Conservation (phyloP, 2,329 filamentous ascomycete genomes). For the Ascochyta rabiei region DNA sequence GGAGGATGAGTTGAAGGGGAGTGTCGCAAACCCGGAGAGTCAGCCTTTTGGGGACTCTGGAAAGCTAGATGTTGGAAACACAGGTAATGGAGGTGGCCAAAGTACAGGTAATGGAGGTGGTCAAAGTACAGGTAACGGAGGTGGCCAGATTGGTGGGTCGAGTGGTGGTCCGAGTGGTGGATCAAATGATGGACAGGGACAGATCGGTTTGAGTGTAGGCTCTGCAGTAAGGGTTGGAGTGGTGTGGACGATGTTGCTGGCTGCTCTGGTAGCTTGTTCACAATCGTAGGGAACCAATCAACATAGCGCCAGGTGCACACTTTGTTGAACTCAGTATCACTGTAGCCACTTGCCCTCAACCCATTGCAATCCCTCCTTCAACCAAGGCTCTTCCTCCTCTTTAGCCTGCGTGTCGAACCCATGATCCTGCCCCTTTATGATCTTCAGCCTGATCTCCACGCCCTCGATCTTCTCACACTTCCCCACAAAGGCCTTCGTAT, state of each 20-base stretch:
- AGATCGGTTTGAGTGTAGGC: conserved; percentile 1
- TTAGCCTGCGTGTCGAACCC: conserved; percentile 38
- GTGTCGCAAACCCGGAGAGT: conserved; percentile 42
- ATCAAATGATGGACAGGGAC: neutral
- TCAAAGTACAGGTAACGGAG: neutral
- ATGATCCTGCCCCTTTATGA: conserved; percentile 33
- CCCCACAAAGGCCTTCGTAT: conserved; percentile 34
- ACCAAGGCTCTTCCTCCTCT: conserved; percentile 38
- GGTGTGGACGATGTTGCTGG: neutral
- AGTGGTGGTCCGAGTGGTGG: neutral
- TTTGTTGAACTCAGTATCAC: neutral
- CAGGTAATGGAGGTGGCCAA: neutral
- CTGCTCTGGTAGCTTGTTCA: neutral
- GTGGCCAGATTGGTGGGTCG: neutral
- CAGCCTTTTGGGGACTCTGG: conserved; percentile 26
- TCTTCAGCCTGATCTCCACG: conserved; percentile 27
- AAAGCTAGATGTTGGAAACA: neutral
- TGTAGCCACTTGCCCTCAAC: conserved; percentile 34
- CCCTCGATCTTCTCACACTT: conserved; percentile 27
- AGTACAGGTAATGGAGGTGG: neutral
- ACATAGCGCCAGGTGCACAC: neutral
- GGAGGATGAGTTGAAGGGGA: conserved; percentile 30
- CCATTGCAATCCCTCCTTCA: conserved; percentile 36
- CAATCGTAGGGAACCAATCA: neutral
- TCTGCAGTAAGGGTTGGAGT: neutral